Conservation (phyloP, 768 basidiomycete genomes). For the Boletus tomentosulus region DNA sequence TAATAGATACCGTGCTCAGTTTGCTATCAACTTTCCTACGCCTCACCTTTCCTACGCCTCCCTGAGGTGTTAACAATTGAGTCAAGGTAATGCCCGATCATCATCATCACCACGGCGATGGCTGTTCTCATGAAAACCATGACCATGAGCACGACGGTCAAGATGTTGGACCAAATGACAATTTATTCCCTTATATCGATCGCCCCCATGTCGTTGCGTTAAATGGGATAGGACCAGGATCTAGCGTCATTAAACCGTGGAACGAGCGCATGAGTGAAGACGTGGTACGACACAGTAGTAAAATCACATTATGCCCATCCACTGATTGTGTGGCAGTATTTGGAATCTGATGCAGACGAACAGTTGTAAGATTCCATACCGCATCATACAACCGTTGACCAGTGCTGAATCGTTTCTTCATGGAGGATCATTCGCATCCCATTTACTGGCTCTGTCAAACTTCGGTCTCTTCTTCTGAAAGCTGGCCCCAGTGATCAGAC, state of each 20-base stretch:
- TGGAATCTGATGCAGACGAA: slow-evolving; percentile 91
- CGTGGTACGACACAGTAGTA: slow-evolving; percentile 42
- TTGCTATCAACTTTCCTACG: too few relatives aligned
- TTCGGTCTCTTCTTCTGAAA: slow-evolving; percentile 79
- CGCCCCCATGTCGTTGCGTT: slow-evolving; percentile 75
- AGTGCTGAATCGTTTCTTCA: slow-evolving; percentile 4
- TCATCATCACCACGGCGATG: slow-evolving; percentile 41
- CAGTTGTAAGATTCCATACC: slow-evolving; percentile 57
- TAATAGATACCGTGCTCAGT: too few relatives aligned
- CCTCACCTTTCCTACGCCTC: too few relatives aligned
- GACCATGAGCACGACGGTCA: slow-evolving; percentile 54
- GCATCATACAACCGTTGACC: not conserved
- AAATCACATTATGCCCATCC: not conserved
- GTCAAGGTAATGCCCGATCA: slow-evolving; percentile 13
- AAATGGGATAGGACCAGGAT: slow-evolving; percentile 53
- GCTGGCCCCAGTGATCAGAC: slow-evolving; percentile 79
- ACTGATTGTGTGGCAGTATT: slow-evolving; percentile 43
- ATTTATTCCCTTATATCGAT: slow-evolving; percentile 74
- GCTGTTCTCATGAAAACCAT: slow-evolving; percentile 57
- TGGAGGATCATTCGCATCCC: slow-evolving; percentile 77
- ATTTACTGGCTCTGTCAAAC: slow-evolving; percentile 82
- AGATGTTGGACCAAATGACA: slow-evolving; percentile 55
- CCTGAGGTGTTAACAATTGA: too few relatives aligned
- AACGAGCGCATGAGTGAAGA: slow-evolving; percentile 67
- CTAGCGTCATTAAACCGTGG: slow-evolving; percentile 84